A percentile compares a stretch with the other conserved stretches of the same genome.
Evolutionary conservation across 2,329 filamentous ascomycete species (phyloP).

Genomic region (Helotiales sp.): DNA sequence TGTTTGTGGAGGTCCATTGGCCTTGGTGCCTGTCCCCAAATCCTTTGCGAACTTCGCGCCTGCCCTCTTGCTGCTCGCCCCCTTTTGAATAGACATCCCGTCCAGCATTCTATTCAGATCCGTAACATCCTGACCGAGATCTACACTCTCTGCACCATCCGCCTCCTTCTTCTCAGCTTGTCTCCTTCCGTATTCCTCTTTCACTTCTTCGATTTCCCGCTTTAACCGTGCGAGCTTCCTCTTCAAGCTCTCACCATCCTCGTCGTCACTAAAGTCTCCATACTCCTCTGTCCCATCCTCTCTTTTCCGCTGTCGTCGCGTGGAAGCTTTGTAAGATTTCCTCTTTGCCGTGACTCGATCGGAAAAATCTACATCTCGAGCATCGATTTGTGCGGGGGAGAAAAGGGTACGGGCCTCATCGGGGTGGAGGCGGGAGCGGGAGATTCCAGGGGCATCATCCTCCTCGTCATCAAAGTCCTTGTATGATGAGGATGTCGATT

Average conservation of each 20-base stretch:
- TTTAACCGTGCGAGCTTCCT: slow-evolving; percentile 81
- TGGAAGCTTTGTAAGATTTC: slow-evolving; percentile 81
- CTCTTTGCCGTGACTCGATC: slow-evolving; percentile 84
- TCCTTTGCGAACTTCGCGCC: slow-evolving; percentile 40
- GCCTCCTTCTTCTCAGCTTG: slow-evolving; percentile 52
- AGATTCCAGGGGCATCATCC: slow-evolving; percentile 70
- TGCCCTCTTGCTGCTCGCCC: slow-evolving; percentile 21
- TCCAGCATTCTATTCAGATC: slow-evolving; percentile 76
- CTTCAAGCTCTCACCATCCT: slow-evolving; percentile 75
- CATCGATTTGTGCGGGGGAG: slow-evolving; percentile 74
- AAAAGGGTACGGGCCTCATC: slow-evolving; percentile 83
- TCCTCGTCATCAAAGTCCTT: slow-evolving; percentile 68
- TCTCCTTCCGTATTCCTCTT: slow-evolving; percentile 62
- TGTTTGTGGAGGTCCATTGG: slow-evolving; percentile 36
- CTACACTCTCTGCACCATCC: slow-evolving; percentile 45
- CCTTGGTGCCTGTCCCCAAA: slow-evolving; percentile 38
- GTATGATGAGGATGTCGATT: slow-evolving; percentile 58
- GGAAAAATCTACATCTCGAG: slow-evolving; percentile 82
- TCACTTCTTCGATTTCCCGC: slow-evolving; percentile 78
- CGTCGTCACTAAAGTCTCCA: slow-evolving; percentile 79
- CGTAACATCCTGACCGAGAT: slow-evolving; percentile 61
- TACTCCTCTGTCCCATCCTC: slow-evolving; percentile 69
- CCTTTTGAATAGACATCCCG: slow-evolving; percentile 55
- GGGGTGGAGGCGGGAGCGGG: slow-evolving; percentile 75
- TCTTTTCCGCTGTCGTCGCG: slow-evolving; percentile 65